Evolutionary conservation across 2,329 filamentous ascomycete species (phyloP).

Genomic region (Trichoderma semiorbis): DNA sequence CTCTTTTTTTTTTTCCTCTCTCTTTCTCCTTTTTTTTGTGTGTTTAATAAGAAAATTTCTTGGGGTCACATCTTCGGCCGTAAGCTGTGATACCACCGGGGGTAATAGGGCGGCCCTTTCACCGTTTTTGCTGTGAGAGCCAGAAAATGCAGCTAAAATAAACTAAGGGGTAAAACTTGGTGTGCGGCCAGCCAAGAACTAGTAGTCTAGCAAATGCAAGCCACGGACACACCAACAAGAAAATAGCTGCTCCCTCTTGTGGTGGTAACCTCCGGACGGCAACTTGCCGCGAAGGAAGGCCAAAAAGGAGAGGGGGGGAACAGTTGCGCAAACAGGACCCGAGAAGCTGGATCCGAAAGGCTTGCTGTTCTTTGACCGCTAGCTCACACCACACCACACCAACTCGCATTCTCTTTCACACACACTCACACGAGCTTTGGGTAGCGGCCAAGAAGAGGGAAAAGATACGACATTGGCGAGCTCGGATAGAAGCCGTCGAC

Average conservation of each 20-base stretch:
- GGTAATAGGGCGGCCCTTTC: not conserved
- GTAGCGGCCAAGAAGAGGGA: not conserved
- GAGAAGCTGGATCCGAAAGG: constrained; percentile 15
- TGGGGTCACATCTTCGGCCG: not conserved
- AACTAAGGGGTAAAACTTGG: not conserved
- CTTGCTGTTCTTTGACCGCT: not conserved
- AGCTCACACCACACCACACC: not conserved
- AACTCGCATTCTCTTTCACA: not conserved
- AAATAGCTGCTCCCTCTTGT: not conserved
- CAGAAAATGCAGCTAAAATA: not conserved
- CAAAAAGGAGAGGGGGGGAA: not conserved
- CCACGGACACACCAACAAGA: not conserved
- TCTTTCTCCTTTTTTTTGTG: not conserved
- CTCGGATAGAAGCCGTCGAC: not conserved
- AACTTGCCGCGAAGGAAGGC: not conserved
- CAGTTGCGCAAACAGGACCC: not conserved
- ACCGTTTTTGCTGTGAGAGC: not conserved
- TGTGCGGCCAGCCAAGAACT: not conserved
- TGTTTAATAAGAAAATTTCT: not conserved
- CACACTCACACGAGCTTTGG: not conserved
- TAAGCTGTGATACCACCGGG: not conserved
- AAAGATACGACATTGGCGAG: not conserved
- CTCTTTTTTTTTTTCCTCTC: not conserved
- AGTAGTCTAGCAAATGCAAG: not conserved
- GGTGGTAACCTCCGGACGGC: not conserved